Base-by-base conservation (phyloP, 768 basidiomycete species). In the Melanogaster broomeanus region DNA sequence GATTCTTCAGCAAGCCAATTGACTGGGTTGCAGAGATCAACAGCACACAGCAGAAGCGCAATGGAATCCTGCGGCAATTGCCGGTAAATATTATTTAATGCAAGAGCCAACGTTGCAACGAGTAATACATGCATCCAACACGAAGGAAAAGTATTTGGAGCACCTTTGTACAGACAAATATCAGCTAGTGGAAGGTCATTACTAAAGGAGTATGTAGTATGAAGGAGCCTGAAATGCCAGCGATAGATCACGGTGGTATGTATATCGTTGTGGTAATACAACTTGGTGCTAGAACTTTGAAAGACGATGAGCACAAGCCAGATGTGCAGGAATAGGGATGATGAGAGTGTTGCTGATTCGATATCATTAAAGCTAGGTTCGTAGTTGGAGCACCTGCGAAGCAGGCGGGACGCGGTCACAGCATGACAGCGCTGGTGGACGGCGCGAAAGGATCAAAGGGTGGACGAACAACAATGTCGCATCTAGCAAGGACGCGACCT, bases 1-100 rank as follows among this genome's bases (percentile, higher is more conserved):
- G 11, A 35, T n/a, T 46, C 42, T 45, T 42, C 39, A 34, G 18
- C 27, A 41, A 41, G 57, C 56, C 59, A 58, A 53, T 58, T 51
- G 24, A 57, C 57, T 57, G 57, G 57, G 56, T n/a, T 45, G 24
- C 21, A 42, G 16, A 31, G 33, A 37, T 12, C 10, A 31, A 37
- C 1, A 37, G 18, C n/a, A n/a, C n/a, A n/a, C n/a, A n/a, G n/a
- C n/a, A n/a, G n/a, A n/a, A n/a, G n/a, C n/a, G n/a, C n/a, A n/a
- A n/a, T n/a, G n/a, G 15, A 9, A 3, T 24, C 19, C n/a, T n/a
- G n/a, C 18, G 13, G 51, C 11, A 9, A 9, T 30, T 21, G 35
- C 35, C 16, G 34, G 30, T 13, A n/a, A 16, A 41, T 18, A 21
- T 13, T 22, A 39, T 27, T 8, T 12, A 21, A 5, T 9, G 40